phyloP scores from a whole-genome alignment of 1,139 yeast species.

The Lodderomyces parapsilosis region DNA sequence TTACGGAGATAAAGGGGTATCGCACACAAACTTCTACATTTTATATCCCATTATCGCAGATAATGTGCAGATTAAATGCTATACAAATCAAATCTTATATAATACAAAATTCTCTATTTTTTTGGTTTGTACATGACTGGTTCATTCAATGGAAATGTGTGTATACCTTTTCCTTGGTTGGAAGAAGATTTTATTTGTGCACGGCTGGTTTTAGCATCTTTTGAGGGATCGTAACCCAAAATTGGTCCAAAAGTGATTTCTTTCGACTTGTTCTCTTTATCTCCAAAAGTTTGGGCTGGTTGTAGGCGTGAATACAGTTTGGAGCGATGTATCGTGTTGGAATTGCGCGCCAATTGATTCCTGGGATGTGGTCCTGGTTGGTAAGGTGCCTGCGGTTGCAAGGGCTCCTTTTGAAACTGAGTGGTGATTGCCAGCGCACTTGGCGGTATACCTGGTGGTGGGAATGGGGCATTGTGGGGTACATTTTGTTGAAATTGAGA shows the following conservation, averaged over 20 bases:
- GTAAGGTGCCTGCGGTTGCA: background rate
- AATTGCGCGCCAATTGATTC: background rate
- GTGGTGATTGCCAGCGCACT: background rate
- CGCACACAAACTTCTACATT: no score
- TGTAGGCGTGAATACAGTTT: background rate
- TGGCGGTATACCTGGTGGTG: background rate
- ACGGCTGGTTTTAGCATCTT: conserved; percentile 23
- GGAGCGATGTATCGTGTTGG: background rate
- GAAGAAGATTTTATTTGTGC: conserved; percentile 13
- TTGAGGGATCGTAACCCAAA: conserved; percentile 43
- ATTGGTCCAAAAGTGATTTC: conserved; percentile 44
- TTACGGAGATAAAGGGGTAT: background rate
- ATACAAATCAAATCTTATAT: conserved; percentile 2
- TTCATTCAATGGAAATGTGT: conserved; percentile 32
- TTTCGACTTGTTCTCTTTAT: conserved; percentile 19
- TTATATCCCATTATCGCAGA: no score
- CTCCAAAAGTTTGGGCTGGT: background rate
- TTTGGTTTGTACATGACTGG: conserved; percentile 40
- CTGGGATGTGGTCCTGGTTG: background rate
- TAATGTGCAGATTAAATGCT: background rate
- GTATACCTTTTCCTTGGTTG: conserved; percentile 21
- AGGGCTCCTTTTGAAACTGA: background rate
- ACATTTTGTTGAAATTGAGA: no score
- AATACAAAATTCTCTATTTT: conserved; percentile 13
- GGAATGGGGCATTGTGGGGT: no score